Conservation (phyloP, 352 stramenopile species). For the Peronospora destructor region DNA sequence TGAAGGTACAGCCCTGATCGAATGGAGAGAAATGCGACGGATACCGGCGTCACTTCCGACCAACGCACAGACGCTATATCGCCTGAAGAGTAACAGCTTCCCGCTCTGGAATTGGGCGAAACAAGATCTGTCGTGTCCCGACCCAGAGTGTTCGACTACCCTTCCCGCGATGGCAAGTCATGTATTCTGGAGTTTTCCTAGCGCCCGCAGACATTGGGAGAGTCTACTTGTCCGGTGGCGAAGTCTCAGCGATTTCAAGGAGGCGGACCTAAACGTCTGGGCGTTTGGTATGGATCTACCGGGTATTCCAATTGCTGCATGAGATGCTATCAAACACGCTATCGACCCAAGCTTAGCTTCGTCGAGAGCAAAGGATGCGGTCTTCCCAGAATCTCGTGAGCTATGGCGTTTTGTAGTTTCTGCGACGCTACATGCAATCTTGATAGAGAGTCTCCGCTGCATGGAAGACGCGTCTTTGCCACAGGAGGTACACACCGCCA, state of each 20-base stretch:
- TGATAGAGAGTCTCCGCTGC: not conserved
- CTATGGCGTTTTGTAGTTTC: not conserved
- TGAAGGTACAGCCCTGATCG: not conserved
- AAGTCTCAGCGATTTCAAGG: not conserved
- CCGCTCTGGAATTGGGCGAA: not conserved
- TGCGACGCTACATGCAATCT: not conserved
- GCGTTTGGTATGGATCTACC: not conserved
- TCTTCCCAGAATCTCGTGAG: not conserved
- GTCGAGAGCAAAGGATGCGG: not conserved
- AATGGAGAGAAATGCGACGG: not conserved
- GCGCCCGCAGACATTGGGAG: not conserved
- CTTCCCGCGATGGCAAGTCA: not conserved
- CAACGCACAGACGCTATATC: not conserved
- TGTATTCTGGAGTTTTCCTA: no score
- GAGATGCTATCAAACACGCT: not conserved
- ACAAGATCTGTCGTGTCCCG: not conserved
- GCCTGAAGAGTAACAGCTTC: not conserved
- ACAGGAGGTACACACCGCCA: not conserved
- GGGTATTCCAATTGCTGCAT: not conserved
- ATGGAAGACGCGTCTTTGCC: not conserved
- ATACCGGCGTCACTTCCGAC: not conserved
- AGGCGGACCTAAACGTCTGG: not conserved
- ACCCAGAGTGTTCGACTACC: not conserved
- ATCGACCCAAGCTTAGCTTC: not conserved
- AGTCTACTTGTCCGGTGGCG: not conserved